Base-by-base conservation (phyloP, 2,329 filamentous ascomycete genomes). In the Fusarium buharicum region DNA sequence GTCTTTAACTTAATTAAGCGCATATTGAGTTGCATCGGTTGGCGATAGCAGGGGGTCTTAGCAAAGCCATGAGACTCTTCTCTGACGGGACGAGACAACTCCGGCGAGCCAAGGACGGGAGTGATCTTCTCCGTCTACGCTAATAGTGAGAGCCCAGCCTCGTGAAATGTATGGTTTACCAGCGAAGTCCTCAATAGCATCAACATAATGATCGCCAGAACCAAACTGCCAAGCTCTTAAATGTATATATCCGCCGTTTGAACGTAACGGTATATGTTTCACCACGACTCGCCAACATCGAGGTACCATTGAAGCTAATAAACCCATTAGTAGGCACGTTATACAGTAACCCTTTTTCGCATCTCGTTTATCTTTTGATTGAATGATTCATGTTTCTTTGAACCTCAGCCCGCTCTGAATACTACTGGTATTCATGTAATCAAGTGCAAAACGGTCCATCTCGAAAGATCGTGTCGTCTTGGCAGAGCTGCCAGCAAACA, bases 21-120 rank as follows among this genome's bases (percentile, higher is more conserved):
- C 41, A 43, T 50, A 46, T 62, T 46, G 53, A 55, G 57, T 63
- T 31, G 58, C 43, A 55, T 51, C 40, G 13, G 33, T 31, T 17
- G 33, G 28, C 54, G 34, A 14, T 40, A 14, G 31, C 34, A 46
- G 57, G 45, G 39, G 55, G 20, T 17, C 12, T 41, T 50, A 36
- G 33, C 39, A 10, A 41, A 43, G 34, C 59, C 55, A 57, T 66
- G 63, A 66, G 59, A 66, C 63, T 39, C 8, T 27, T 27, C 59
- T 64, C 61, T 47, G 47, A 64, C 61, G 52, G 41, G 44, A 51
- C 22, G 50, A 46, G 59, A 47, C 37, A 60, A 43, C 41, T 56
- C 59, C 51, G 46, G 60, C 54, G 46, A 60, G 63, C 62, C 62
- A 66, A 66, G 62, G 28, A 53, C 62, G 57, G 62, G 49, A 59